Evolutionary conservation across 1,139 yeast genomes (phyloP).

Genomic region (Blastobotrys ciferrii): DNA sequence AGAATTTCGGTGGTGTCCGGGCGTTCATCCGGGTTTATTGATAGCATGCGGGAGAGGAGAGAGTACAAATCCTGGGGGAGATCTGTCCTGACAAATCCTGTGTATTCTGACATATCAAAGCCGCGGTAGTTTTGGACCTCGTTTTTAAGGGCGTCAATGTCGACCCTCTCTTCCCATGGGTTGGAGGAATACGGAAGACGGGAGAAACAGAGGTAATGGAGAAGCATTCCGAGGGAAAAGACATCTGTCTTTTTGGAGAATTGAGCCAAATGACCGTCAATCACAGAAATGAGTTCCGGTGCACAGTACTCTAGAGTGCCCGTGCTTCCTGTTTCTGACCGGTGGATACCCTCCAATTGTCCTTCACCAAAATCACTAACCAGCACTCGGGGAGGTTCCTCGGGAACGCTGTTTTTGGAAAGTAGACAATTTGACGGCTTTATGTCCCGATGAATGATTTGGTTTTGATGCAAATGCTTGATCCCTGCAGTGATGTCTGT

Average conservation of each 20-base stretch:
- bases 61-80: conserved; percentile 43
- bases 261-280: conserved; percentile 42
- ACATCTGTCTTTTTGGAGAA: conserved; percentile 73
- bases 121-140: conserved; percentile 43
- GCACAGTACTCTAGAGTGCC: conserved; percentile 88
- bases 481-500: conserved; percentile 69
- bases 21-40: conserved; percentile 41
- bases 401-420: conserved; percentile 36
- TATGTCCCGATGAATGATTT: conserved; percentile 79
- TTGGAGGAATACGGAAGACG: conserved; percentile 58
- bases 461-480: conserved; percentile 65
- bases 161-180: conserved; percentile 28
- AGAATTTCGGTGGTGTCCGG: conserved; percentile 45
- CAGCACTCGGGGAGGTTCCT: conserved; percentile 55
- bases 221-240: conserved; percentile 78
- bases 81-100: conserved; percentile 34
- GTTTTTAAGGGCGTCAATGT: conserved; percentile 38
- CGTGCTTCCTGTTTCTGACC: conserved; percentile 70
- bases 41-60: conserved; percentile 41
- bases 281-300: conserved; percentile 61
- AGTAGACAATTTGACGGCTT: conserved; percentile 85
- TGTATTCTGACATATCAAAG: conserved; percentile 27
- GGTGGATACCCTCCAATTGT: conserved; percentile 58
- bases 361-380: conserved; percentile 93
- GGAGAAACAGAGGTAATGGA: conserved; percentile 71